Conservation (phyloP, 257 asterid species). For the Ajuga chamaepitys region DNA sequence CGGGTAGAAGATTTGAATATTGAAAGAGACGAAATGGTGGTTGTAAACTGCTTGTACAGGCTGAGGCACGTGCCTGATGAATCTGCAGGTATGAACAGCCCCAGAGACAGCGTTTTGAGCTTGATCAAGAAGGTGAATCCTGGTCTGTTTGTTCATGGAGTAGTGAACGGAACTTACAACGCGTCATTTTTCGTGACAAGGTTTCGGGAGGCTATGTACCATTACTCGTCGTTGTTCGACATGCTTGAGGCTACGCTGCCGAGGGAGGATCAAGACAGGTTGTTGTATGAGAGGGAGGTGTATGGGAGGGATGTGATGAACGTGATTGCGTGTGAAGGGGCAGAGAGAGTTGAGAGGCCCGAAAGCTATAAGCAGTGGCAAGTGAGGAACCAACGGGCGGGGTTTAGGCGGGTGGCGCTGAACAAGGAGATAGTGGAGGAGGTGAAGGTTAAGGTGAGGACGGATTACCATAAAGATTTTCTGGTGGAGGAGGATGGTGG, state of each 20-base stretch:
- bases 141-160: constrained; percentile 35
- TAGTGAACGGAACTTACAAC: constrained; percentile 33
- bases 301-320: constrained; percentile 50
- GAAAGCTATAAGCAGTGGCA: constrained; percentile 56
- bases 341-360: constrained; percentile 40
- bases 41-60: constrained; percentile 51
- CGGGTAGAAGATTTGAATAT: constrained; percentile 38
- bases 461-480: constrained; percentile 35
- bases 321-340: constrained; percentile 49
- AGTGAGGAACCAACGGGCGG: constrained; percentile 31
- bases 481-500: constrained; percentile 40
- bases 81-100: constrained; percentile 20
- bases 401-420: constrained; percentile 35
- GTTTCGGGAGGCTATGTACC: constrained; percentile 39
- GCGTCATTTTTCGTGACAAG: constrained; percentile 37
- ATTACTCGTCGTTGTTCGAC: constrained; percentile 46
- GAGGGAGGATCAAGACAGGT: constrained; percentile 33
- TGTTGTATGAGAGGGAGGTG: constrained; percentile 37
- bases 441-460: constrained; percentile 26
- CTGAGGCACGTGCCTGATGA: constrained; percentile 46
- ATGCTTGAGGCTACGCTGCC: constrained; percentile 47
- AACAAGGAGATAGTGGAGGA: constrained; percentile 31
- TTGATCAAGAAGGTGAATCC: constrained; percentile 37
- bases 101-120: constrained; percentile 32
- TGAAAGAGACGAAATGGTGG: constrained; percentile 41